phyloP scores from a whole-genome alignment of 257 asterid species.

The Henckelia pumila region DNA sequence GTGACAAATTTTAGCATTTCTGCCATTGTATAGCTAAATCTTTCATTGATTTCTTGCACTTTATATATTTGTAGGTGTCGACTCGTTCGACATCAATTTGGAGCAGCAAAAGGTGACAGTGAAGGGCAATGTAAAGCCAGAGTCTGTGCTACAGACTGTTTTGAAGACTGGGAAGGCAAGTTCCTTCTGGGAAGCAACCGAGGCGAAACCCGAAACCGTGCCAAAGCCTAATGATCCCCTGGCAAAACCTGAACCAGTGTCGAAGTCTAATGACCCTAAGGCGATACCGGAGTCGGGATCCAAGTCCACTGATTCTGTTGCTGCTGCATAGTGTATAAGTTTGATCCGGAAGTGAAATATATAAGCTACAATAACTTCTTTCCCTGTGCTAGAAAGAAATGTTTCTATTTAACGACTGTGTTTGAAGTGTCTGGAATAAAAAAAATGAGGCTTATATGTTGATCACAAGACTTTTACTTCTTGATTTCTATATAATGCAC shows the following conservation, averaged over 20 bases:
- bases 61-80: constrained; percentile 57
- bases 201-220: constrained; percentile 25
- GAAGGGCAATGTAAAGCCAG: constrained; percentile 71
- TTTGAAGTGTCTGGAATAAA: constrained; percentile 7
- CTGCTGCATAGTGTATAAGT: constrained; percentile 36
- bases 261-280: constrained; percentile 32
- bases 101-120: constrained; percentile 88
- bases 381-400: constrained; percentile 10
- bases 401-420: constrained; percentile 12
- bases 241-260: constrained; percentile 31
- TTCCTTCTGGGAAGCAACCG: constrained; percentile 68
- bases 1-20: no score
- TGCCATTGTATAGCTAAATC: no score
- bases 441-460: background rate
- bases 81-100: constrained; percentile 68
- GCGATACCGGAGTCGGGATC: constrained; percentile 24
- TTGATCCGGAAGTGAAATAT: constrained; percentile 13
- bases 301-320: constrained; percentile 24
- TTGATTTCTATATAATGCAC: no score
- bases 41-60: background rate
- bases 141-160: constrained; percentile 77
- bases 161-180: constrained; percentile 90
- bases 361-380: constrained; percentile 30
- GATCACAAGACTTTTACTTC: no score
- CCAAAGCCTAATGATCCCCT: constrained; percentile 5